These are phyloP conservation scores for Coffea humblotiana DNA, from an alignment of 305 asterid species.

Conservation along the genomic window DNA sequence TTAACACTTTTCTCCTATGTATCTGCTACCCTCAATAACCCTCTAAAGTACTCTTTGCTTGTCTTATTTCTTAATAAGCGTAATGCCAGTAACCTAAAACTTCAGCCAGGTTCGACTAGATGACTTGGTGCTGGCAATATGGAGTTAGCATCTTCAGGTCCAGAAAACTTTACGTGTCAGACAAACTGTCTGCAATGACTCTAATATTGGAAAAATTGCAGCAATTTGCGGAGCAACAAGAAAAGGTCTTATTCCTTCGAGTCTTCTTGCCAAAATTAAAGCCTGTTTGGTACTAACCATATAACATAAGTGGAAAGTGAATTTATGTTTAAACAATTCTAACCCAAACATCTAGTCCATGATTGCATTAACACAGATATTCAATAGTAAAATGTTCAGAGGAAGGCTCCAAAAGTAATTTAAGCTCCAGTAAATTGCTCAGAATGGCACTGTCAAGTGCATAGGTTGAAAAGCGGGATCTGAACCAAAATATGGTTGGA, in stretches of 20 bases:
- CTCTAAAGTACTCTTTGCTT: neutral
- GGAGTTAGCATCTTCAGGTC: neutral
- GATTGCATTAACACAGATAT: neutral
- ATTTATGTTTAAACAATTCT: neutral
- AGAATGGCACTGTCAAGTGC: neutral
- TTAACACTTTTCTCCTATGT: neutral
- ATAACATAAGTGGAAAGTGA: neutral
- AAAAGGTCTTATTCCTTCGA: neutral
- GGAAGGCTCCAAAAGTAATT: neutral
- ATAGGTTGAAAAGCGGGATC: neutral
- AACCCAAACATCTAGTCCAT: neutral
- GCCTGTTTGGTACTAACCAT: neutral
- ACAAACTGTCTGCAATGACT: neutral
- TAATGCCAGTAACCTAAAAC: too few relatives aligned
- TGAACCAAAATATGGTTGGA: neutral
- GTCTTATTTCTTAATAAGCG: neutral
- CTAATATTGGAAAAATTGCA: neutral
- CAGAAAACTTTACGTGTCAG: neutral
- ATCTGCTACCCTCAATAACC: neutral
- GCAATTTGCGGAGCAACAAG: neutral
- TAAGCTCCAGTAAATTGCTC: neutral
- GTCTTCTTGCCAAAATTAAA: neutral
- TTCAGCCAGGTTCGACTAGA: neutral
- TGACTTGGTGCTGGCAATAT: neutral
- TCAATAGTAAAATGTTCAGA: neutral